These are phyloP conservation scores for Starmerella asiatica DNA, from an alignment of 805 yeast species.

Conservation along the genomic window DNA sequence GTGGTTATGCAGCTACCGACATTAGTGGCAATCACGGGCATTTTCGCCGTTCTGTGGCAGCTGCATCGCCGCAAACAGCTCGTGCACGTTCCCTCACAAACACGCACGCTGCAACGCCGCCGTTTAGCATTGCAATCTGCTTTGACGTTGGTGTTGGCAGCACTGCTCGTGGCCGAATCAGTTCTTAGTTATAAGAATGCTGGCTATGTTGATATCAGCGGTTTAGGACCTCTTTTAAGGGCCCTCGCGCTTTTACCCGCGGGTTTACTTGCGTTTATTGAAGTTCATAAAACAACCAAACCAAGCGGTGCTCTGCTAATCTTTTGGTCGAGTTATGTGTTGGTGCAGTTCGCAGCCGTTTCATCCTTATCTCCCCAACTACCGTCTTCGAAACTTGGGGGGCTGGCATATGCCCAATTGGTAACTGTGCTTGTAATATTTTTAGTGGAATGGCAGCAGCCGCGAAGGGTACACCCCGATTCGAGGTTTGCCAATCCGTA, in stretches of 20 bases:
- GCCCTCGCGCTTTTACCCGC: constrained; percentile 39
- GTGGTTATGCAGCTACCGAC: constrained; percentile 24
- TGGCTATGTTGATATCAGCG: constrained; percentile 24
- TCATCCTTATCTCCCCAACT: neutral
- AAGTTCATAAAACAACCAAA: constrained; percentile 49
- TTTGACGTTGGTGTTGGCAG: constrained; percentile 17
- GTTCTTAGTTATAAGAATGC: constrained; percentile 10
- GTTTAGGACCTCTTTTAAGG: constrained; percentile 30
- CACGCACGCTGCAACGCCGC: constrained; percentile 18
- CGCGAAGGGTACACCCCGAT: constrained; percentile 29
- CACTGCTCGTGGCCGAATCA: constrained; percentile 11
- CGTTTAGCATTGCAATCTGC: constrained; percentile 19
- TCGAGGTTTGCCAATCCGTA: constrained; percentile 30
- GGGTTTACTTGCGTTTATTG: constrained; percentile 49
- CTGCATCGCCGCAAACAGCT: constrained; percentile 18
- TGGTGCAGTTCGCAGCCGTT: neutral
- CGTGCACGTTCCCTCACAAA: constrained; percentile 10
- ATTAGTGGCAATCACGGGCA: constrained; percentile 23
- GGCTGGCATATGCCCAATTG: neutral
- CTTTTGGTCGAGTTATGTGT: constrained; percentile 43
- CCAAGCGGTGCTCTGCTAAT: constrained; percentile 57
- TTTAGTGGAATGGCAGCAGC: constrained; percentile 29
- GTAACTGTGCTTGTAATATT: constrained; percentile 1
- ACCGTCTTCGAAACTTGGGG: neutral
- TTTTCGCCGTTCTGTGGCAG: constrained; percentile 21